These are phyloP conservation scores for Colletotrichum sp. DNA, from an alignment of 2,329 filamentous ascomycete genomes.

Conservation along the genomic window DNA sequence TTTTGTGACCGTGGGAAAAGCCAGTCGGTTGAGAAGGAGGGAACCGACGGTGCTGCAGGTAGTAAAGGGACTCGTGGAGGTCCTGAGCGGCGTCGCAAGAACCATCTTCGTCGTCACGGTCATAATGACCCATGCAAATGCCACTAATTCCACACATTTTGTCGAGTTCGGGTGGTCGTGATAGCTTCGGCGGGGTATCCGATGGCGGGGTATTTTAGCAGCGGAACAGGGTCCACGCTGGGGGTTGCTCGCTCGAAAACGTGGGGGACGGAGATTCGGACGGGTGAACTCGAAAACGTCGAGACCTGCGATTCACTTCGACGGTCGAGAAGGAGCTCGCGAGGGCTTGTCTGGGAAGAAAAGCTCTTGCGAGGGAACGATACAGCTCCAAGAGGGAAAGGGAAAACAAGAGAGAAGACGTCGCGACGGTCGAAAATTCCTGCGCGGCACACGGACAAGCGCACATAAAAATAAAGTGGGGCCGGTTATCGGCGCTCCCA, in stretches of 20 bases:
- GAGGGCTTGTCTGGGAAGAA: neutral
- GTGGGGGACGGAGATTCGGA: neutral
- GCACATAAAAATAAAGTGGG: slow-evolving; percentile 1
- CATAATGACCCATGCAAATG: slow-evolving; percentile 8
- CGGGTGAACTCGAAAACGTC: neutral
- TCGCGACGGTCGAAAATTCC: slow-evolving; percentile 4
- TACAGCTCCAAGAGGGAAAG: neutral
- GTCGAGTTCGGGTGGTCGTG: neutral
- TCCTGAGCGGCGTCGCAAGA: slow-evolving; percentile 59
- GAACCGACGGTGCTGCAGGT: slow-evolving; percentile 55
- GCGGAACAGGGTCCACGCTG: slow-evolving; percentile 3
- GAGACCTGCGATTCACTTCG: neutral
- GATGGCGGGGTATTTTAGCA: slow-evolving; percentile 11
- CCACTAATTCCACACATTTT: slow-evolving; percentile 17
- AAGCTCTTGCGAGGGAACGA: slow-evolving; percentile 2
- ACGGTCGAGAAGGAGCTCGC: neutral
- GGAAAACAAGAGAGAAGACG: neutral
- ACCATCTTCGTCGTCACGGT: neutral
- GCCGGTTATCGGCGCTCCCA: neutral
- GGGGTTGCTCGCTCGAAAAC: neutral
- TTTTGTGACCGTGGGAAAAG: neutral
- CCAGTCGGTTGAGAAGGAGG: neutral
- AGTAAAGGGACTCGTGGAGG: slow-evolving; percentile 74
- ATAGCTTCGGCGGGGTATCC: slow-evolving; percentile 13
- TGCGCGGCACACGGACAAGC: neutral